phyloP scores from a whole-genome alignment of 75 land plant species.

The Picea glauca region DNA sequence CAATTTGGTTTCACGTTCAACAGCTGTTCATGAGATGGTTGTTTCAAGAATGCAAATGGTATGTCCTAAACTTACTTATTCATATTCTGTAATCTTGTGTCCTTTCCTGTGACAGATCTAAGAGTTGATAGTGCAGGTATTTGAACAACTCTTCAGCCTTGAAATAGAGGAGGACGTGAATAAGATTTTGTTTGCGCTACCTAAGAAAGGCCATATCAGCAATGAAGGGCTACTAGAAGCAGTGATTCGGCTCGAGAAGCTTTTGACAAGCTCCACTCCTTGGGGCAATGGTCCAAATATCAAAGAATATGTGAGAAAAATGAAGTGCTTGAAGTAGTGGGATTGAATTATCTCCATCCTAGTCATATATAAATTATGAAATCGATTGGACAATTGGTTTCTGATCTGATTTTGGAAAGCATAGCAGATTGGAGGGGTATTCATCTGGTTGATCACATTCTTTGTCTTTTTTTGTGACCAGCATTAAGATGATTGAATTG shows the following conservation, averaged over 20 bases:
- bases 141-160: conserved; percentile 56
- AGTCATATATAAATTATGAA: too few species aligned
- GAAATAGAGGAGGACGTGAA: conserved; percentile 92
- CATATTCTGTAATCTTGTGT: background rate
- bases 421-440: too few species aligned
- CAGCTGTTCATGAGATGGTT: conserved; percentile 39
- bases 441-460: too few species aligned
- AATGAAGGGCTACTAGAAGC: conserved; percentile 41
- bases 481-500: too few species aligned
- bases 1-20: conserved; percentile 79
- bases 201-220: conserved; percentile 17
- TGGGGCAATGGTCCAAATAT: conserved; percentile 42
- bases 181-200: conserved; percentile 75
- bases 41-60: conserved; percentile 62
- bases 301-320: conserved; percentile 28
- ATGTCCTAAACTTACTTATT: conserved; percentile 1
- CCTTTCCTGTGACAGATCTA: background rate
- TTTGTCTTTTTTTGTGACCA: too few species aligned
- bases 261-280: conserved; percentile 34
- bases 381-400: too few species aligned
- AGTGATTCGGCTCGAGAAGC: conserved; percentile 25
- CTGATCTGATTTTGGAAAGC: too few species aligned
- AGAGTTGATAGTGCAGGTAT: conserved; percentile 42
- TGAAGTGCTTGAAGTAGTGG: conserved; percentile 3
- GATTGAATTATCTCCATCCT: too few species aligned